phyloP scores from a whole-genome alignment of 169 alveolate species.

The Eimeria acervulina region DNA sequence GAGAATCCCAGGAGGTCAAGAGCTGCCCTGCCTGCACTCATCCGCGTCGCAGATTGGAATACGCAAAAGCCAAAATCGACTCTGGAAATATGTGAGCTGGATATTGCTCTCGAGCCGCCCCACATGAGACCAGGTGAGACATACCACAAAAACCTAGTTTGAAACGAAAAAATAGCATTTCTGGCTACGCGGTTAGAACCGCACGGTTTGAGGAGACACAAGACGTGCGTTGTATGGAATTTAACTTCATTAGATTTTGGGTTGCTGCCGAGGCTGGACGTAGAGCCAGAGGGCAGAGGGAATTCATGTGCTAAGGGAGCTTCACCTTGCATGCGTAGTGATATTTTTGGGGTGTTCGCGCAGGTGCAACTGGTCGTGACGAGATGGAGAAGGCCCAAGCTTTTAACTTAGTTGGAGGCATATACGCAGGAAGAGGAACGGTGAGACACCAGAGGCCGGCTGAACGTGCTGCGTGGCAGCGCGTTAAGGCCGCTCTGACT shows the following conservation, averaged over 20 bases:
- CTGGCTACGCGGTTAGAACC: not conserved
- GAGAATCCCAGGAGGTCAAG: not conserved
- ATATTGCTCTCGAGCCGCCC: slow-evolving; percentile 23
- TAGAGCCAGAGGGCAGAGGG: not conserved
- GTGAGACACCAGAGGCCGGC: slow-evolving; percentile 74
- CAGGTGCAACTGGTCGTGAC: slow-evolving; percentile 65
- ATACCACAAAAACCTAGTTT: not conserved
- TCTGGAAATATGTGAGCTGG: slow-evolving; percentile 26
- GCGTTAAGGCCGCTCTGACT: not conserved
- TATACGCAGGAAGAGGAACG: slow-evolving; percentile 25
- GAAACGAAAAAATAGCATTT: not conserved
- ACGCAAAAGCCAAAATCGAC: not conserved
- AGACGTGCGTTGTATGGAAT: not conserved
- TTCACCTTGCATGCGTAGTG: not conserved
- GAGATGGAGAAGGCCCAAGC: slow-evolving; percentile 63
- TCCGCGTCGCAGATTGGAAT: slow-evolving; percentile 64
- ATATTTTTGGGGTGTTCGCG: not conserved
- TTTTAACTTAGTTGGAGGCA: not conserved
- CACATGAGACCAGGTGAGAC: slow-evolving; percentile 56
- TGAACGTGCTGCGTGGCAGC: slow-evolving; percentile 71
- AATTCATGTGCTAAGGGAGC: too few relatives aligned
- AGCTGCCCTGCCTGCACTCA: slow-evolving; percentile 45
- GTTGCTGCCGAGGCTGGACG: not conserved
- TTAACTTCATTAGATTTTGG: not conserved
- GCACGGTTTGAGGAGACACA: not conserved